Evolutionary conservation across 2,329 filamentous ascomycete species (phyloP).

Genomic region (Parafenestella ontariensis): DNA sequence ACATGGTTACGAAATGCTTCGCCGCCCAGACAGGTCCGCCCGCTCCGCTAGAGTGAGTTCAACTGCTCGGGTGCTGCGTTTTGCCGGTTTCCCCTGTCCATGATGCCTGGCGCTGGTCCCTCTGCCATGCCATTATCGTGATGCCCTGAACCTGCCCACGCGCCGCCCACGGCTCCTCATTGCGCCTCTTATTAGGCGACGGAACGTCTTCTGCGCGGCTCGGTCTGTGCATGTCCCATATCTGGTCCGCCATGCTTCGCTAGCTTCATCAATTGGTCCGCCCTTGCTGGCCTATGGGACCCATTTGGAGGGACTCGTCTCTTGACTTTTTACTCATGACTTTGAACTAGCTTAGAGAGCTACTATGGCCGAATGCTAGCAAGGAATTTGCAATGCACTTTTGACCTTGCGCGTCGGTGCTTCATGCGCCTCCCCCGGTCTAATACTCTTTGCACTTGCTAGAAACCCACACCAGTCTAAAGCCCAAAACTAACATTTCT

Average conservation of each 20-base stretch:
- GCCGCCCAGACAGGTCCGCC: constrained; percentile 6
- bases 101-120: constrained; percentile 6
- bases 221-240: constrained; percentile 21
- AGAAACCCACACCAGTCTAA: not conserved
- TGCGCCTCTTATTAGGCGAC: constrained; percentile 11
- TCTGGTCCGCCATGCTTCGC: constrained; percentile 9
- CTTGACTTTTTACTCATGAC: too few species aligned
- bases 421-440: not conserved
- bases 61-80: constrained; percentile 12
- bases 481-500: constrained; percentile 2
- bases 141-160: constrained; percentile 31
- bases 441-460: constrained; percentile 3
- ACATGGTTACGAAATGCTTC: constrained; percentile 14
- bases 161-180: constrained; percentile 32
- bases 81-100: constrained; percentile 14
- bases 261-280: constrained; percentile 17
- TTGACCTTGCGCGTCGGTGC: constrained; percentile 1
- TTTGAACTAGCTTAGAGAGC: constrained; percentile 9
- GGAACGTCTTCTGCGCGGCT: constrained; percentile 11
- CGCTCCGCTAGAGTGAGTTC: constrained; percentile 1
- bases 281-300: constrained; percentile 14
- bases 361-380: constrained; percentile 4
- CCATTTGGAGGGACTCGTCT: constrained; percentile 13
- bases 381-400: not conserved
- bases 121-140: constrained; percentile 25